Evolutionary conservation across 768 basidiomycete genomes (phyloP).

Genomic region (Boletus vinaceobasis): DNA sequence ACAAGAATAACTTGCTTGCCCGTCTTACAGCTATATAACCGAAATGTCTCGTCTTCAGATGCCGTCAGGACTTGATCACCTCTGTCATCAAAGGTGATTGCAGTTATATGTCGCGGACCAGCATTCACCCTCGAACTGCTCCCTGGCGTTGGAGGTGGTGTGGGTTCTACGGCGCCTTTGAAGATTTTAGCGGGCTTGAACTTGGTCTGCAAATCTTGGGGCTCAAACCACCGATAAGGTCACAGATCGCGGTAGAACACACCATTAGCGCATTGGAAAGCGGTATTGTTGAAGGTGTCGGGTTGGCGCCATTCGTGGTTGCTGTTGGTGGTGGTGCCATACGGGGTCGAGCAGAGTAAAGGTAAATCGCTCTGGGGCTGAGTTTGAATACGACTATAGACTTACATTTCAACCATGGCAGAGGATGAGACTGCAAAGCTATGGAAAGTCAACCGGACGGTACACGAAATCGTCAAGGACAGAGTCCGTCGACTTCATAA

Average conservation of each 20-base stretch:
- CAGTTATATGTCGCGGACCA: constrained; percentile 76
- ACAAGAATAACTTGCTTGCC: constrained; percentile 78
- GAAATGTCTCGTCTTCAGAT: constrained; percentile 89
- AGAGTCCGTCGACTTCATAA: constrained; percentile 52
- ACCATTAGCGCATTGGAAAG: constrained; percentile 56
- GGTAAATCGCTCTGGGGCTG: constrained; percentile 36
- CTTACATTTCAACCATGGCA: constrained; percentile 46
- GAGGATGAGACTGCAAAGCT: constrained; percentile 85
- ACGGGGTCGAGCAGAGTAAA: constrained; percentile 18
- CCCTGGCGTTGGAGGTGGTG: constrained; percentile 46
- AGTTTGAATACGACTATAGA: constrained; percentile 48
- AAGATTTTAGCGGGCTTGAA: constrained; percentile 90
- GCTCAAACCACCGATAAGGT: not conserved
- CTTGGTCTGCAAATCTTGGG: constrained; percentile 46
- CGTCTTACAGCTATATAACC: constrained; percentile 81
- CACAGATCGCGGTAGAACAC: not conserved
- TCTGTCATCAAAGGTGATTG: constrained; percentile 85
- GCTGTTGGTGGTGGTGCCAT: constrained; percentile 40
- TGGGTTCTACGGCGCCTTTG: constrained; percentile 69
- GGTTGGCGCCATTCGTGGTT: constrained; percentile 32
- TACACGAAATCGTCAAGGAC: constrained; percentile 94
- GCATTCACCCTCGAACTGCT: constrained; percentile 32
- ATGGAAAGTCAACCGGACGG: constrained; percentile 95
- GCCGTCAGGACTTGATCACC: constrained; percentile 86
- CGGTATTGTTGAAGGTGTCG: constrained; percentile 35